These are phyloP conservation scores for Microdochium nivale DNA, from an alignment of 2,329 filamentous ascomycete genomes.

Conservation along the genomic window DNA sequence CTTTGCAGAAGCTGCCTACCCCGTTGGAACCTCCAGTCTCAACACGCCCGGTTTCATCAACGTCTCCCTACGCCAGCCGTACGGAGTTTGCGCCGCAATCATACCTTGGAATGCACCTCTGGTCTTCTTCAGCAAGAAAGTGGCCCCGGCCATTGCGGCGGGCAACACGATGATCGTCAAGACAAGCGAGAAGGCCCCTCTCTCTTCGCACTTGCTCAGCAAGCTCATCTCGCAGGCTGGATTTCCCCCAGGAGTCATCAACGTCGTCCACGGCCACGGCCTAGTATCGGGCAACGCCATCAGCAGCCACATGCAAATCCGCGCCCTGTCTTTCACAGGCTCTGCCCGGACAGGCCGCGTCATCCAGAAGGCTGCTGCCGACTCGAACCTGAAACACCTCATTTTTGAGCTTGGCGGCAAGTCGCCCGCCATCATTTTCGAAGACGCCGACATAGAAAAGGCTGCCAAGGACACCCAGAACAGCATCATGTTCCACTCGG, in stretches of 20 bases:
- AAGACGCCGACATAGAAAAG: conserved; percentile 55
- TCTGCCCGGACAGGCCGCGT: conserved; percentile 60
- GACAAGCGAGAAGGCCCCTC: not conserved
- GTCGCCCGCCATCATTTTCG: conserved; percentile 54
- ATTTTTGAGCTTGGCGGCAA: conserved; percentile 63
- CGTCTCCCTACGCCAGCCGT: conserved; percentile 7
- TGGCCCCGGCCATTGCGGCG: not conserved
- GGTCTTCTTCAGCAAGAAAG: not conserved
- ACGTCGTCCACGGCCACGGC: conserved; percentile 64
- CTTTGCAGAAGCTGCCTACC: conserved; percentile 9
- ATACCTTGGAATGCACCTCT: conserved; percentile 1
- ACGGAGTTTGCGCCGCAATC: conserved; percentile 8
- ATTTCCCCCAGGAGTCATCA: conserved; percentile 68
- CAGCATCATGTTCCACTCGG: conserved; percentile 42
- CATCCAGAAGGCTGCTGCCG: conserved; percentile 64
- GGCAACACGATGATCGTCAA: not conserved
- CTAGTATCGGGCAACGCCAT: conserved; percentile 58
- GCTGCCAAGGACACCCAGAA: conserved; percentile 43
- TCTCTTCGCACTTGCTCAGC: not conserved
- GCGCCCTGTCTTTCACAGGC: conserved; percentile 72
- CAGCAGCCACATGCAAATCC: conserved; percentile 57
- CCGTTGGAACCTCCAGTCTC: conserved; percentile 10
- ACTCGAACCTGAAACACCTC: conserved; percentile 56
- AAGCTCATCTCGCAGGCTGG: conserved; percentile 61
- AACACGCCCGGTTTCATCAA: conserved; percentile 11